Base-by-base conservation (phyloP, 352 stramenopile genomes). In the Pythium phragmiticola region DNA sequence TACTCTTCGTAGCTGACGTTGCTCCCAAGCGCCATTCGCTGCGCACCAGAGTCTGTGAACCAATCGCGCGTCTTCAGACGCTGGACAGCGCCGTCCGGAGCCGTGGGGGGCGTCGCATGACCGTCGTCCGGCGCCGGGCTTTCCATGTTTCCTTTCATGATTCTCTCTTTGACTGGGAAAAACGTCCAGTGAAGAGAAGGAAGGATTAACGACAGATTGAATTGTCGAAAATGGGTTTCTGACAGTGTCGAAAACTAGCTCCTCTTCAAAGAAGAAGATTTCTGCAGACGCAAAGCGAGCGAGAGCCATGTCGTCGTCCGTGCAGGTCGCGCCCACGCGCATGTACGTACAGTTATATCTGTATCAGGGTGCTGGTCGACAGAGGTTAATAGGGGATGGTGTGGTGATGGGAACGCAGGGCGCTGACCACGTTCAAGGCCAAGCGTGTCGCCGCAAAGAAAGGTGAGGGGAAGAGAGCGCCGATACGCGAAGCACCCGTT, bases 391-490 rank as follows among this genome's bases (percentile, higher is more conserved):
- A 50, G n/a, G 16, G 17, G 52, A 39, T n/a, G 46, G 9, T 65
- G 34, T 42, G 42, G 14, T 41, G 28, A 6, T 56, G 11, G 55
- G 19, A n/a, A 46, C 36, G 19, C 53, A 96, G 88, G 88, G 82
- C 84, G 64, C 69, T 96, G 66, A 94, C 87, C 41, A 89, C 77
- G 34, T 96, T 80, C 66, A 96, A 94, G 73, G 72, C 61, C 56
- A 96, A 96, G 69, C 76, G 74, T 21, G 83, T 94, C 42, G 85
- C 76, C 48, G 88, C 88, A 8, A 95, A 95, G 71, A 96, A 96
- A 73, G 88, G 87, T 96, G 17, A 19, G 28, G 23, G 23, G 16
- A 37, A 12, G 13, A 39, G 34, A 39, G 11, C 34, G 3, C 11
- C 34, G 1, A 39, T 9, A 12, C 11, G 7, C 11, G 34, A 39